These are phyloP conservation scores for Dipodascus albidus DNA, from an alignment of 805 yeast genomes.

Conservation along the genomic window DNA sequence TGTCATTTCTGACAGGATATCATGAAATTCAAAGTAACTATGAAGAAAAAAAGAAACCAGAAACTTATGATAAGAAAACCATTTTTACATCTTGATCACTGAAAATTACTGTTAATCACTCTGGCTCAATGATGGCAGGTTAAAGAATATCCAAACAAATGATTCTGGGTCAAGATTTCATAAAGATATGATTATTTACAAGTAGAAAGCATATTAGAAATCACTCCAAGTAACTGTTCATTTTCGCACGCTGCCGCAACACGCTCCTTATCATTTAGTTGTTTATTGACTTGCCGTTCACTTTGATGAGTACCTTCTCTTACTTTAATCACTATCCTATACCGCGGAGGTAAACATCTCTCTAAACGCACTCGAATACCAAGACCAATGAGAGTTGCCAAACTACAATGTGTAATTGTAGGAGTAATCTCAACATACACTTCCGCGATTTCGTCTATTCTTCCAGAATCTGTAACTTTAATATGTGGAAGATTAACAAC, in stretches of 20 bases:
- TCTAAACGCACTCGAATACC: constrained; percentile 90
- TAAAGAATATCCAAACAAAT: no score
- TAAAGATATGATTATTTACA: constrained; percentile 35
- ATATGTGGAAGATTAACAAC: constrained; percentile 85
- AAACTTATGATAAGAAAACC: no score
- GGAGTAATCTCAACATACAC: constrained; percentile 84
- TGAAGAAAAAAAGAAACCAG: no score
- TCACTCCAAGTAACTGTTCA: constrained; percentile 81
- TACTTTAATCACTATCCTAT: constrained; percentile 63
- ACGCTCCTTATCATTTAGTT: constrained; percentile 91
- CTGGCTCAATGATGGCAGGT: no score
- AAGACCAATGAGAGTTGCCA: constrained; percentile 90
- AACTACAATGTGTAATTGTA: constrained; percentile 92
- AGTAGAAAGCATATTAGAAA: constrained; percentile 81
- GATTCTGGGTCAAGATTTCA: no score
- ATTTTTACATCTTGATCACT: no score
- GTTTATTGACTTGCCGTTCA: constrained; percentile 92
- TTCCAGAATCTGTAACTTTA: constrained; percentile 47
- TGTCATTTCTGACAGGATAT: no score
- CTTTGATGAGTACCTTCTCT: constrained; percentile 94
- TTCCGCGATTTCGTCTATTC: constrained; percentile 48
- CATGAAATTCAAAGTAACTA: no score
- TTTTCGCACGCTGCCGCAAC: constrained; percentile 99
- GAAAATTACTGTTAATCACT: no score
- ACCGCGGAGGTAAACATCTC: constrained; percentile 76